A percentile compares a stretch with the other conserved stretches of the same genome.
Conservation (phyloP, 2,329 filamentous ascomycete genomes). For the Aphanocladium album region DNA sequence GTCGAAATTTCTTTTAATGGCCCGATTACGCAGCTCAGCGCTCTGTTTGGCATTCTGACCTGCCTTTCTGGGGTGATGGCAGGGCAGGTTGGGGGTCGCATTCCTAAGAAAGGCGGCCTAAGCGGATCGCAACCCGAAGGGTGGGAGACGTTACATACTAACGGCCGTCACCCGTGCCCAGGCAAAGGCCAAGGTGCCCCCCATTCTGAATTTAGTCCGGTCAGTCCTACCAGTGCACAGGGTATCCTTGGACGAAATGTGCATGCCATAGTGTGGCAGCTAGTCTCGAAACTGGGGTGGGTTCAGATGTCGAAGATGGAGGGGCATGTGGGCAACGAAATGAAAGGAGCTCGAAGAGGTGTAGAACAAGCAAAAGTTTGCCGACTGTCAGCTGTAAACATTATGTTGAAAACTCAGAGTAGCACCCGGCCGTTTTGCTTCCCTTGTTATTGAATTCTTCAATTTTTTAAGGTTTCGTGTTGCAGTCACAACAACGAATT, state of each 20-base stretch:
- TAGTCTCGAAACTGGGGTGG: not conserved
- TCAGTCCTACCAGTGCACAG: not conserved
- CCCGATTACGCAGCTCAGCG: not conserved
- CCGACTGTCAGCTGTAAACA: too few relatives aligned
- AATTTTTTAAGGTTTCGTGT: not conserved
- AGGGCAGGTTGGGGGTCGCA: not conserved
- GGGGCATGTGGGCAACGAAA: not conserved
- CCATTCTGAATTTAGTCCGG: not conserved
- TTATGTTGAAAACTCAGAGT: too few relatives aligned
- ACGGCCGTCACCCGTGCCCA: not conserved
- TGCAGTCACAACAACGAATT: too few relatives aligned
- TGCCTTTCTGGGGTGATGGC: conserved; percentile 6
- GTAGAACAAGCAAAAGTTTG: too few relatives aligned
- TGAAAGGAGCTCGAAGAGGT: not conserved
- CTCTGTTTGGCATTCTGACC: not conserved
- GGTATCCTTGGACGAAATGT: not conserved
- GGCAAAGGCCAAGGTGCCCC: not conserved
- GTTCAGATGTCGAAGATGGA: not conserved
- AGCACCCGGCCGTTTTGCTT: not conserved
- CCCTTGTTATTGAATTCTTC: not conserved
- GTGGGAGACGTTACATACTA: conserved; percentile 10
- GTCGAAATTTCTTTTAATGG: not conserved
- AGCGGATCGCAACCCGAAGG: not conserved
- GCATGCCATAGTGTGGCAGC: not conserved
- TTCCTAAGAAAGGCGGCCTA: conserved; percentile 4